A percentile compares a stretch with the other conserved stretches of the same genome.
Evolutionary conservation across 257 asterid species (phyloP).

Genomic region (Henckelia pumila): DNA sequence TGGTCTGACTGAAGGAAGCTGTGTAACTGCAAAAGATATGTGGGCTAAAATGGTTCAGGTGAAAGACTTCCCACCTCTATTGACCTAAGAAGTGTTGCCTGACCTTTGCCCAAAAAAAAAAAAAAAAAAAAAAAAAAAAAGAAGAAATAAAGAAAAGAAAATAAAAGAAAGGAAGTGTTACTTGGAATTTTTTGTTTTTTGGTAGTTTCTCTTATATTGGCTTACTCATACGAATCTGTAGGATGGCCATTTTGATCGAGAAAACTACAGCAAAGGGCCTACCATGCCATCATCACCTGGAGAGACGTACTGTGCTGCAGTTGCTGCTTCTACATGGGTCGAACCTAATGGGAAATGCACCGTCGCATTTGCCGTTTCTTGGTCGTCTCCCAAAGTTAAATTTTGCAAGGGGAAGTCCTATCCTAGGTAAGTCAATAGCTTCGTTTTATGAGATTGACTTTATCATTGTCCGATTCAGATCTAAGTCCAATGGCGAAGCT

Average conservation of each 20-base stretch:
- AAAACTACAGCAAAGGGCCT: slow-evolving; percentile 67
- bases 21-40: slow-evolving; percentile 84
- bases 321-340: slow-evolving; percentile 94
- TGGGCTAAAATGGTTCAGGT: slow-evolving; percentile 97
- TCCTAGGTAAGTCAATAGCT: slow-evolving; percentile 52
- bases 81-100: background rate
- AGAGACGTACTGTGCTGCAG: slow-evolving; percentile 94
- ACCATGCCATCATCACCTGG: slow-evolving; percentile 92
- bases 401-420: slow-evolving; percentile 94
- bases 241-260: slow-evolving; percentile 94
- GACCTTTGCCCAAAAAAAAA: too few species aligned
- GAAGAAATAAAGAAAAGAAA: too few species aligned
- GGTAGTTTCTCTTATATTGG: slow-evolving; percentile 7
- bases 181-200: background rate
- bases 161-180: too few species aligned
- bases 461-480: background rate
- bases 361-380: slow-evolving; percentile 81
- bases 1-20: slow-evolving; percentile 81
- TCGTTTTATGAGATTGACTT: slow-evolving; percentile 6
- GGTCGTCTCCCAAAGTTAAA: slow-evolving; percentile 96
- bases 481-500: background rate
- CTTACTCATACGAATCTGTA: slow-evolving; percentile 30
- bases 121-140: too few species aligned
- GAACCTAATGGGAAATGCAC: slow-evolving; percentile 98
- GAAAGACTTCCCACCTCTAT: slow-evolving; percentile 18